Percentiles rank a stretch among this genome's conserved stretches.
Conservation (phyloP, 768 basidiomycete genomes). For the Macrolepiota dolichaula region DNA sequence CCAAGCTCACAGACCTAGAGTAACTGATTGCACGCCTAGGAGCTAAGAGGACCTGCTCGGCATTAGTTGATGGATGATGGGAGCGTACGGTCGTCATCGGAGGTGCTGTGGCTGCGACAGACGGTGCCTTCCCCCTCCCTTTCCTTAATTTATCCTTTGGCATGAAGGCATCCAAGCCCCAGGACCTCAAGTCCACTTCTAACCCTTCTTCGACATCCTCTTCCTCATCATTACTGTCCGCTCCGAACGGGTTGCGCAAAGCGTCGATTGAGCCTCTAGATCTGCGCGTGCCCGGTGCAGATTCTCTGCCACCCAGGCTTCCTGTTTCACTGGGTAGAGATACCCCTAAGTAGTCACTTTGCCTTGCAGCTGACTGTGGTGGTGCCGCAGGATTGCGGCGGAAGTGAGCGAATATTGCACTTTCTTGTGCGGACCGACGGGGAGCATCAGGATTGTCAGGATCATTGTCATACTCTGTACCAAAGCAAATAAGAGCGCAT, state of each 20-base stretch:
- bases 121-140: constrained; percentile 39
- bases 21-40: constrained; percentile 38
- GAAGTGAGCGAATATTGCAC: constrained; percentile 82
- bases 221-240: constrained; percentile 53
- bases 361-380: constrained; percentile 38
- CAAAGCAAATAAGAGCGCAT: neutral
- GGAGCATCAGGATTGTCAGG: constrained; percentile 60
- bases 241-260: constrained; percentile 72
- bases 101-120: constrained; percentile 18
- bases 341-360: constrained; percentile 68
- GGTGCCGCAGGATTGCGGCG: constrained; percentile 53
- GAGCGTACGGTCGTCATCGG: constrained; percentile 38
- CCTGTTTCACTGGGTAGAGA: constrained; percentile 60
- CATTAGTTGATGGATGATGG: constrained; percentile 39
- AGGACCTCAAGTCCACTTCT: constrained; percentile 80
- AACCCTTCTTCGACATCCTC: constrained; percentile 45
- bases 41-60: constrained; percentile 29
- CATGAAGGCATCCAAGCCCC: constrained; percentile 80
- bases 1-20: constrained; percentile 62
- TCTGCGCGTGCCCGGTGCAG: constrained; percentile 42
- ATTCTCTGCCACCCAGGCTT: constrained; percentile 42
- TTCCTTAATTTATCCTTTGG: constrained; percentile 60
- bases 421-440: constrained; percentile 69
- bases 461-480: constrained; percentile 90
- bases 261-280: constrained; percentile 61